phyloP scores from a whole-genome alignment of 495 filamentous ascomycete genomes.

The Penicillium alfredii region DNA sequence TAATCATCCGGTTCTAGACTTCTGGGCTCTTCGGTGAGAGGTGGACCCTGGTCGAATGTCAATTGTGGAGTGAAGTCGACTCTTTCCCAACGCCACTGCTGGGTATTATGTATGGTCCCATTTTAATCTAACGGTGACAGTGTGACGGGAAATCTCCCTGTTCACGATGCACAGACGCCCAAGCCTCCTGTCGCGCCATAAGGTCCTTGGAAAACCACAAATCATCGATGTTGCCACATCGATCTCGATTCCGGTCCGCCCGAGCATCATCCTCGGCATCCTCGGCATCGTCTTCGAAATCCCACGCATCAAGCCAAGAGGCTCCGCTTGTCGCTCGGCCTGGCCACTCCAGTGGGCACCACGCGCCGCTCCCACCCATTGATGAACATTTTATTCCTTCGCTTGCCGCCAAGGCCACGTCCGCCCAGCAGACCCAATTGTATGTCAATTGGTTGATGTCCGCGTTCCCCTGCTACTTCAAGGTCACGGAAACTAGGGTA shows the following conservation, averaged over 20 bases:
- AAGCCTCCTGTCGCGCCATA: too few relatives aligned
- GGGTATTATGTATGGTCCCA: too few relatives aligned
- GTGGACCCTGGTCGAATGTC: background rate
- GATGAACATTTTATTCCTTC: slow-evolving; percentile 23
- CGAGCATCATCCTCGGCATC: slow-evolving; percentile 4
- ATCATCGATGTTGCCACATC: slow-evolving; percentile 17
- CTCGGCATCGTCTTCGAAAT: slow-evolving; percentile 2
- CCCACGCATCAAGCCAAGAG: slow-evolving; percentile 2
- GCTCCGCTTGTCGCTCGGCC: background rate
- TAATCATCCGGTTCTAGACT: too few relatives aligned
- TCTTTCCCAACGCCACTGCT: too few relatives aligned
- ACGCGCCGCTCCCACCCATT: slow-evolving; percentile 7
- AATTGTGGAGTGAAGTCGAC: background rate
- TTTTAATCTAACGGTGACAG: slow-evolving; percentile 9
- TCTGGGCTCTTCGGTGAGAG: background rate
- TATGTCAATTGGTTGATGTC: slow-evolving; percentile 25
- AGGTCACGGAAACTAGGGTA: slow-evolving; percentile 20
- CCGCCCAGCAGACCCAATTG: slow-evolving; percentile 20
- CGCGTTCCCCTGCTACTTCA: slow-evolving; percentile 25
- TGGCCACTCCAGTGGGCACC: slow-evolving; percentile 7
- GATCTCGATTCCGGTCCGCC: slow-evolving; percentile 18
- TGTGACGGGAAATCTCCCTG: slow-evolving; percentile 30
- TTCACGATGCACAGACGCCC: slow-evolving; percentile 21
- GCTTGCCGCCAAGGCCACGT: slow-evolving; percentile 19
- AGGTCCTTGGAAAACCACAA: slow-evolving; percentile 24